Evolutionary conservation across 73 alveolate species (phyloP), one percentile per base, ranked within the genome.

Genomic region (Paramecium pentaurelia): DNA sequence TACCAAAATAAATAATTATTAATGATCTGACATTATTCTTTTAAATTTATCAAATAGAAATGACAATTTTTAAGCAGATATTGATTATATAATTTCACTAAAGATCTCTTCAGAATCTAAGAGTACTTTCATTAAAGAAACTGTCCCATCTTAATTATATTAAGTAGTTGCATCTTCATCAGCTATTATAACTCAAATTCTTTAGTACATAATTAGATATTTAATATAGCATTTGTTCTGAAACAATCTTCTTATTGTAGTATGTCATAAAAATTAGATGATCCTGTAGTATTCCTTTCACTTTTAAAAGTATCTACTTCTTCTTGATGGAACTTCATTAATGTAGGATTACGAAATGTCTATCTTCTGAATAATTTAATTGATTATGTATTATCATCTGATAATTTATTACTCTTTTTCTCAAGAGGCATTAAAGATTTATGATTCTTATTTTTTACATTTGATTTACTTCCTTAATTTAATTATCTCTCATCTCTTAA

Each of bases 1-100:
- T 1, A 80, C 91, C 8, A 80, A 36, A 16, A 45, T 25, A 44
- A 80, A 80, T 80, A 80, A 80, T 47, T 80, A 80, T 25, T 42
- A 14, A 47, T 80, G 91, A 80, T 80, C 91, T 18, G 77, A 45
- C 91, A 80, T 80, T 3, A 80, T 36, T 80, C 91, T 42, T 22
- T 80, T 80, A 27, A 80, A 49, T 80, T 80, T 80, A 49, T 80
- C 91, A 47, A 45, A 80, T 10, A 80, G 34, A 49, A 80, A 80
- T 12, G 73, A 80, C 4, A 80, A 47, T 18, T 80, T 80, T 16
- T 80, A 80, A 12, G 91, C 51, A 14, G 77, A 45, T 27, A 80
- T 80, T 42, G 91, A 80, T 80, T 47, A 22, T 8, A 80, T 80
- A 0, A 80, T 49, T 28, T 80, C 91, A 25, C 58, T 44, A 80